Base-by-base conservation (phyloP, 179 eudicot species). In the Gypsophila paniculata region DNA sequence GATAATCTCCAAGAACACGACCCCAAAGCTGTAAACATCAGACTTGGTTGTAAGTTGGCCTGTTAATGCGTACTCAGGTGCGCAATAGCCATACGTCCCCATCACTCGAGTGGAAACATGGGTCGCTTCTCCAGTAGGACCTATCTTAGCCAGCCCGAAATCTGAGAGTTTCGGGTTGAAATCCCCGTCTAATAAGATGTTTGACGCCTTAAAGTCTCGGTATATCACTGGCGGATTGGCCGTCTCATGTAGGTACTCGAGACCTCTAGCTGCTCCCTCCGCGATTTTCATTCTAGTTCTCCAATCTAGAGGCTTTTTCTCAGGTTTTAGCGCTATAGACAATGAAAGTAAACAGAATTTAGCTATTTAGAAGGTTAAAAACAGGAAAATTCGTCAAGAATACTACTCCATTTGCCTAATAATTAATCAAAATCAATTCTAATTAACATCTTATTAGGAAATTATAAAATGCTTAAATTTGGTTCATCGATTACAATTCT, bases 21-120 rank as follows among this genome's bases (percentile, higher is more conserved):
- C 96, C 61, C 96, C 96, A 63, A 86, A 90, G 76, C 96, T 90
- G 60, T 90, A 90, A 1, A 90, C 92, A 58, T 90, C 96, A 7
- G 96, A 88, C 64, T 86, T 90, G 12, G 80, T 82, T 1, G 89
- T 88, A 25, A 90, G 76, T 59, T 84, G 84, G 25, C 96, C 96
- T 2, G 96, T 88, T 15, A 62, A 26, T n/a, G 93, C 96, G 53
- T 90, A 90, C 72, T 90, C 96, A 4, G 93, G 96, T 53, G 96
- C 96, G n/a, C 96, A 90, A 48, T 90, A 90, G 14, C 96, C 96
- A 32, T 85, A 90, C 5, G 96, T 90, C 23, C 96, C 96, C 92
- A 90, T 90, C 70, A 90, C 96, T 66, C 90, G 79, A 0, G 96
- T 88, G 2, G 76, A 65, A 13, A 90, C 90, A 70, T 90, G 89